phyloP scores from a whole-genome alignment of 1,284 basidiomycete species.

The Stereum hirsutum region DNA sequence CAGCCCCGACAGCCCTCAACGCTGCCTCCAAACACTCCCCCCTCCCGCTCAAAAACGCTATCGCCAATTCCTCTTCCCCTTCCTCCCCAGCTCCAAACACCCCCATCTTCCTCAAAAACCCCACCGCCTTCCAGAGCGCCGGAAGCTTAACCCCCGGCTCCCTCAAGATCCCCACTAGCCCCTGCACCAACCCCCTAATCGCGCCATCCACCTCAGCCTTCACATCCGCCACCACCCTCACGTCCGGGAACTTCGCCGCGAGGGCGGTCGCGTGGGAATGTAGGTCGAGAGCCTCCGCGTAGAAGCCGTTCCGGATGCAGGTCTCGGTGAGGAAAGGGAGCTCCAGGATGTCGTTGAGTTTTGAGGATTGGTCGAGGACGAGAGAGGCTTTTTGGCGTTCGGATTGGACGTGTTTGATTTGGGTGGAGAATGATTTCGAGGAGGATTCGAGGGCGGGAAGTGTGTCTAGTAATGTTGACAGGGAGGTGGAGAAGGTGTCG shows the following conservation, averaged over 20 bases:
- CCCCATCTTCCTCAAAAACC: slow-evolving; percentile 76
- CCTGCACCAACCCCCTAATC: slow-evolving; percentile 63
- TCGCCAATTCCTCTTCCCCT: slow-evolving; percentile 53
- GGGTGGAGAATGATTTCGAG: slow-evolving; percentile 53
- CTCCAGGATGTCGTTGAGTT: slow-evolving; percentile 84
- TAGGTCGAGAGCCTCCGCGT: slow-evolving; percentile 83
- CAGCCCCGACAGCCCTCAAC: slow-evolving; percentile 31
- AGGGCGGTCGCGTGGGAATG: slow-evolving; percentile 54
- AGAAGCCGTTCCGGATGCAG: slow-evolving; percentile 86
- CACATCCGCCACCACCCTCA: slow-evolving; percentile 42
- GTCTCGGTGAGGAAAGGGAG: slow-evolving; percentile 86
- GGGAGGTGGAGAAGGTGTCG: slow-evolving; percentile 53
- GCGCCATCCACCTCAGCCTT: slow-evolving; percentile 70
- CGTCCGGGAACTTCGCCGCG: slow-evolving; percentile 28
- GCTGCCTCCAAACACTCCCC: slow-evolving; percentile 39
- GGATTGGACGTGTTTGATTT: slow-evolving; percentile 46
- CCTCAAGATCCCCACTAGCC: slow-evolving; percentile 72
- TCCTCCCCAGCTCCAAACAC: too few relatives aligned
- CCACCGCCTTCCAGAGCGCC: slow-evolving; percentile 80
- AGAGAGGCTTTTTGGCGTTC: slow-evolving; percentile 68
- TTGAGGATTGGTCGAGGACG: slow-evolving; percentile 86
- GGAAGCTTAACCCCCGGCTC: slow-evolving; percentile 87
- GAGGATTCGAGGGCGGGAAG: slow-evolving; percentile 68
- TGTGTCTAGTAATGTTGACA: slow-evolving; percentile 57
- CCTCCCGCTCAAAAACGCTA: slow-evolving; percentile 62